Evolutionary conservation across 768 basidiomycete species (phyloP).

Genomic region (Mycena floridula): DNA sequence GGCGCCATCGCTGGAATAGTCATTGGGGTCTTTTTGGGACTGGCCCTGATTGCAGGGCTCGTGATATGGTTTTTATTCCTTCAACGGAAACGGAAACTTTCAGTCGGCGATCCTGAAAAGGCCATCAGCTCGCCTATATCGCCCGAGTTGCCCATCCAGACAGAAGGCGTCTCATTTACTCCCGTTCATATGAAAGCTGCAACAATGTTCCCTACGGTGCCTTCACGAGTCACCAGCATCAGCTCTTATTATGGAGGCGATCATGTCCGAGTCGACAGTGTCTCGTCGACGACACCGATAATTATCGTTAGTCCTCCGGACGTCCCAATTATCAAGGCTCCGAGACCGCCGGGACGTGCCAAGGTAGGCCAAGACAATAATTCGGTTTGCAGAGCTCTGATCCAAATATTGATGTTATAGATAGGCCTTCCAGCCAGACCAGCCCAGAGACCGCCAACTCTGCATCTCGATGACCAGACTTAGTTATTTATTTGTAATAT

Average conservation of each 20-base stretch:
- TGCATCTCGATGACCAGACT: conserved; percentile 10
- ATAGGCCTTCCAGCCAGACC: conserved; percentile 20
- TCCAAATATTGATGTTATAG: conserved; percentile 11
- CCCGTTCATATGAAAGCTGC: no score
- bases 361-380: no score
- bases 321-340: background rate
- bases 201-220: no score
- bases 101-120: conserved; percentile 8
- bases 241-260: no score
- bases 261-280: background rate
- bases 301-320: no score
- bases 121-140: conserved; percentile 21
- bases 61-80: conserved; percentile 22
- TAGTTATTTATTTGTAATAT: background rate
- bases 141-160: conserved; percentile 28
- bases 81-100: conserved; percentile 16
- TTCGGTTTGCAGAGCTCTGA: no score
- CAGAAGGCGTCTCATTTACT: conserved; percentile 18
- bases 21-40: conserved; percentile 1
- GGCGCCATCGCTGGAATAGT: background rate
- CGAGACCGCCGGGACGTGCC: conserved; percentile 1
- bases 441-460: conserved; percentile 23
- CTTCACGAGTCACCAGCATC: no score
- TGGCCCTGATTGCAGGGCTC: no score
- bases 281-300: background rate